A percentile compares a stretch with the other conserved stretches of the same genome.
Evolutionary conservation across 2,329 filamentous ascomycete genomes (phyloP).

Genomic region (Parafenestella ontariensis): DNA sequence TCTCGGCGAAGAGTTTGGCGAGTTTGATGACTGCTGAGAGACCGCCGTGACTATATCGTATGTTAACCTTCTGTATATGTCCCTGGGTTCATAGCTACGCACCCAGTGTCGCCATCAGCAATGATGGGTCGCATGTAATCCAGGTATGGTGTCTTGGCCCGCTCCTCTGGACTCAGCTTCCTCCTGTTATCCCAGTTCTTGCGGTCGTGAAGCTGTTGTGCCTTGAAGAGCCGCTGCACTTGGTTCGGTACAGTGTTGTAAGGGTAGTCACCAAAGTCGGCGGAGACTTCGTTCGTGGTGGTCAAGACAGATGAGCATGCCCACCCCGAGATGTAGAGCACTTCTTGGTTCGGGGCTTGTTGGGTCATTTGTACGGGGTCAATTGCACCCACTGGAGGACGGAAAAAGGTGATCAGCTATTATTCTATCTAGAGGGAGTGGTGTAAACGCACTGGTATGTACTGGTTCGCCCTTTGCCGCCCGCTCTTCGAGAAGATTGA

Average conservation of each 20-base stretch:
- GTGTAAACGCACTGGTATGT: slow-evolving; percentile 76
- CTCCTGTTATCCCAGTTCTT: slow-evolving; percentile 90
- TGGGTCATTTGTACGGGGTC: slow-evolving; percentile 99
- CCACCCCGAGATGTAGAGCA: slow-evolving; percentile 96
- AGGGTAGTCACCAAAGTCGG: slow-evolving; percentile 97
- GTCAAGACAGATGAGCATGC: slow-evolving; percentile 94
- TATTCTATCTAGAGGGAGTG: slow-evolving; percentile 28
- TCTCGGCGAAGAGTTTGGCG: slow-evolving; percentile 96
- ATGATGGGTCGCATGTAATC: slow-evolving; percentile 96
- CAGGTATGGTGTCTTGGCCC: slow-evolving; percentile 78
- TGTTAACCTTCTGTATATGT: slow-evolving; percentile 15
- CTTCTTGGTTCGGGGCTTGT: slow-evolving; percentile 93
- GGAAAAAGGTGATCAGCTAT: slow-evolving; percentile 34
- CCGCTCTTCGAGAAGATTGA: slow-evolving; percentile 82
- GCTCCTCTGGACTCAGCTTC: slow-evolving; percentile 76
- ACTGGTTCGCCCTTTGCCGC: slow-evolving; percentile 82
- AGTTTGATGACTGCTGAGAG: slow-evolving; percentile 93
- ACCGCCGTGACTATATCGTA: slow-evolving; percentile 76
- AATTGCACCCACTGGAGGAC: slow-evolving; percentile 82
- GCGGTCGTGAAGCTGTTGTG: slow-evolving; percentile 94
- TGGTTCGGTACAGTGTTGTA: slow-evolving; percentile 99
- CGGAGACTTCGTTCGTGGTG: slow-evolving; percentile 94
- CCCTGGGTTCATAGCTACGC: slow-evolving; percentile 1
- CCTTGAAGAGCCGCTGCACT: slow-evolving; percentile 94
- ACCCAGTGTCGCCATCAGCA: slow-evolving; percentile 92